Evolutionary conservation across 2,329 filamentous ascomycete genomes (phyloP), one percentile per base, ranked within the genome.

Genomic region (Scorias spongiosa): DNA sequence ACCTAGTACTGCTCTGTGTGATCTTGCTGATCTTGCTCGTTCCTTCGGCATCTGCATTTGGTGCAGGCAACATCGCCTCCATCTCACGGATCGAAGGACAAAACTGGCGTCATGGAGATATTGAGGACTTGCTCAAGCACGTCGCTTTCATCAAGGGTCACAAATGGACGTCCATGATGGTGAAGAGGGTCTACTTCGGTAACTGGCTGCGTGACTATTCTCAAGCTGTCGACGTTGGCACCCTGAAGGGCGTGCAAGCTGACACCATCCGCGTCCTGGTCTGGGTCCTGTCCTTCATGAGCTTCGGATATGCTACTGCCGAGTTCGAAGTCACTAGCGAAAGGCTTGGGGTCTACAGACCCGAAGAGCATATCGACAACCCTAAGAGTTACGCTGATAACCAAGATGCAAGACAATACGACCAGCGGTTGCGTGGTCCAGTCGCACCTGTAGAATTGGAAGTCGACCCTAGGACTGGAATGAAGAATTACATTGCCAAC

Each of bases 401-500:
- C 52, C 57, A 76, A 50, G 91, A 98, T 65, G 91, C 91, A 5
- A 76, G 85, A 48, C 76, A 82, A 54, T 87, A 77, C 56, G 91
- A 96, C 59, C 66, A 72, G 32, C 80, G 91, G 20, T 76, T 96
- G 7, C 81, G 91, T 42, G 83, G 80, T 1, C 88, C 88, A 0
- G 78, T 96, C 8, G 51, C 55, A 14, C 63, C 63, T 6, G 57
- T 61, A 30, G 68, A 71, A 49, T 56, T 71, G 10, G 63, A 63
- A 4, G 54, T 71, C 9, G 68, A 71, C 49, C 53, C 53, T 3
- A 51, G 56, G 15, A 91, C 84, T 1, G 88, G 88, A n/a, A 94
- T 98, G 89, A 98, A 96, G 65, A 96, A 96, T 61, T 98, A 98
- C 63, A 96, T 98, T 52, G 80, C 89, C 47, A 96, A 95, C 56